Evolutionary conservation across 768 basidiomycete genomes (phyloP), one percentile per base, ranked within the genome.

Genomic region (Mycena rosella): DNA sequence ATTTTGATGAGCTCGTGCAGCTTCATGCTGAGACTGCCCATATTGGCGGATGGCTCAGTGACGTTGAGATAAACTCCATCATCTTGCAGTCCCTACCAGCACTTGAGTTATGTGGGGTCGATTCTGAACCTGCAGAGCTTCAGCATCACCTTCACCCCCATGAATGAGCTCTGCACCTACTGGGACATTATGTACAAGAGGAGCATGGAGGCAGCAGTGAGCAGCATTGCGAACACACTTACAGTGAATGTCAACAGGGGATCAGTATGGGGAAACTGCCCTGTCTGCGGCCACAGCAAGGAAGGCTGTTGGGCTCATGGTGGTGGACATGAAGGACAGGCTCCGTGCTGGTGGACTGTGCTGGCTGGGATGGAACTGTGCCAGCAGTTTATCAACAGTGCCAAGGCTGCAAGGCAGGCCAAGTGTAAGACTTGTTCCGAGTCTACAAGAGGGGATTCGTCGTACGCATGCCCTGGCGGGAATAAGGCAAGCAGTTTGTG

Each of bases 301-400:
- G 59, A 60, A 2, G 4, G 1, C 1, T 60, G 59, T 47, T 60
- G 51, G 57, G 56, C 63, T 27, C 52, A n/a, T 18, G 51, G 56
- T 14, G 54, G 62, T 36, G 60, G 60, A 40, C 42, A 27, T 15
- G 58, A 52, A 38, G 40, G 49, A 8, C 49, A 53, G 26, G 62
- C 36, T 34, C 58, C 47, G 24, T n/a, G 51, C n/a, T 45, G 42
- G 13, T 58, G 57, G 57, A 8, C 8, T 10, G 42, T 44, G 0
- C 57, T 29, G 11, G 1, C 17, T 5, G 44, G 57, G 42, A 30
- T 10, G 18, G 42, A 58, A 14, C 44, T 44, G 9, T 44, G 57
- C 29, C 17, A 47, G 17, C 38, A 40, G 24, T 27, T 40, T 17
- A n/a, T 40, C 36, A 22, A 56, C 20, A 26, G 26, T 29, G 26